A percentile compares a stretch with the other conserved stretches of the same genome.
Conservation (phyloP, 2,329 filamentous ascomycete genomes). For the Claviceps pusilla region DNA sequence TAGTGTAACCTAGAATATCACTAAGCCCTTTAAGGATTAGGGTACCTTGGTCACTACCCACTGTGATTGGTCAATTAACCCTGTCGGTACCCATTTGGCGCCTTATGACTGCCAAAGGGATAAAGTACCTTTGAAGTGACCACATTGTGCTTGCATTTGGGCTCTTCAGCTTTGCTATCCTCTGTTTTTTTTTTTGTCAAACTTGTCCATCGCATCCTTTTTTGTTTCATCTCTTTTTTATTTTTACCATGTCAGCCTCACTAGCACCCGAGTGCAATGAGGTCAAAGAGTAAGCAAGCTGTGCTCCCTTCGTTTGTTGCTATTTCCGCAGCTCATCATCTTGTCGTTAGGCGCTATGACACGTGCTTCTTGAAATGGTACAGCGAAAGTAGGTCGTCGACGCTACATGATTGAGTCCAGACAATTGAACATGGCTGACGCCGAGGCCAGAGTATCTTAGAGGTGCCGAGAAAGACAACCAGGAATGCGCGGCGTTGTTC, state of each 20-base stretch:
- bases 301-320: background rate
- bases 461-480: conserved; percentile 64
- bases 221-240: background rate
- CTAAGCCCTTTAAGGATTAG: no score
- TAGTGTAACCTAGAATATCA: no score
- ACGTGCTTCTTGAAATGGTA: conserved; percentile 99
- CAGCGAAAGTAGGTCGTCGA: conserved; percentile 64
- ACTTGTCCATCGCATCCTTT: background rate
- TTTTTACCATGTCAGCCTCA: conserved; percentile 62
- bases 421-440: background rate
- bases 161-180: background rate
- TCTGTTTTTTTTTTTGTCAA: background rate
- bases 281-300: conserved; percentile 64
- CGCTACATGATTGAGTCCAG: background rate
- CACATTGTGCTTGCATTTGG: background rate
- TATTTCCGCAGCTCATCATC: conserved; percentile 1
- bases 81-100: no score
- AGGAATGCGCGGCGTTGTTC: conserved; percentile 75
- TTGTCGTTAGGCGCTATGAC: conserved; percentile 61
- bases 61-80: no score
- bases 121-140: background rate
- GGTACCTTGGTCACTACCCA: no score
- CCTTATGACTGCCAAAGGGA: no score
- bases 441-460: conserved; percentile 62
- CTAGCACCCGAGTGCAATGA: conserved; percentile 90